Conservation (phyloP, 768 basidiomycete genomes). For the Psilocybe subaeruginosa region DNA sequence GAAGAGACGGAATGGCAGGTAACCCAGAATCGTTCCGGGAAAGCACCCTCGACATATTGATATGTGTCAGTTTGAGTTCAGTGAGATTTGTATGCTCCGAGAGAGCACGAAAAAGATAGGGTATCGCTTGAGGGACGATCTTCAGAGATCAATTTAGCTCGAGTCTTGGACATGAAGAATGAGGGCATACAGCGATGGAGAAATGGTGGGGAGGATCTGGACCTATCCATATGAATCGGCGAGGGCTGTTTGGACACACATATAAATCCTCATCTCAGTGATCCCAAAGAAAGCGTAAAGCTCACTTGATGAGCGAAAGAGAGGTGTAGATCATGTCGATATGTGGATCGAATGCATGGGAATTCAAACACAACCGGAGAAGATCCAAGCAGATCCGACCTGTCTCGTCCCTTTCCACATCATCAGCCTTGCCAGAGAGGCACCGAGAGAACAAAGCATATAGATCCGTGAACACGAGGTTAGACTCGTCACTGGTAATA, state of each 20-base stretch:
- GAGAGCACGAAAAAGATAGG: slow-evolving; percentile 42
- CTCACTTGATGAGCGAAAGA: slow-evolving; percentile 29
- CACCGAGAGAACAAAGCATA: slow-evolving; percentile 21
- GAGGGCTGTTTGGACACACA: slow-evolving; percentile 35
- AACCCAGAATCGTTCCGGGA: slow-evolving; percentile 19
- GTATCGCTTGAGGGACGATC: slow-evolving; percentile 46
- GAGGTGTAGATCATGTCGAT: slow-evolving; percentile 26
- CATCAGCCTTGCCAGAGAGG: background rate
- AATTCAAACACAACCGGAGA: slow-evolving; percentile 27
- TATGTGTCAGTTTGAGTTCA: slow-evolving; percentile 50
- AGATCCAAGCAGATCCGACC: slow-evolving; percentile 27
- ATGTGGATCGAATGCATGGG: slow-evolving; percentile 24
- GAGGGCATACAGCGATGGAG: slow-evolving; percentile 54
- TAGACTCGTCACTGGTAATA: slow-evolving; percentile 14
- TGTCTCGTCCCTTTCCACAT: slow-evolving; percentile 21
- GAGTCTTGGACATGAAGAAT: background rate
- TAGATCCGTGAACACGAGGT: slow-evolving; percentile 21
- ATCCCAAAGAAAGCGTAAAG: background rate
- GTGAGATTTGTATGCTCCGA: slow-evolving; percentile 45
- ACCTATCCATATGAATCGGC: slow-evolving; percentile 57
- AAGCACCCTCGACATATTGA: slow-evolving; percentile 24
- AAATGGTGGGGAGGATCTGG: slow-evolving; percentile 66
- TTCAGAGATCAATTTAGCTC: slow-evolving; percentile 16
- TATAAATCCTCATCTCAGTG: background rate
- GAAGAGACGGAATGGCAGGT: slow-evolving; percentile 40